phyloP scores from a whole-genome alignment of 768 basidiomycete species.

The Xerocomellus dryophilus region DNA sequence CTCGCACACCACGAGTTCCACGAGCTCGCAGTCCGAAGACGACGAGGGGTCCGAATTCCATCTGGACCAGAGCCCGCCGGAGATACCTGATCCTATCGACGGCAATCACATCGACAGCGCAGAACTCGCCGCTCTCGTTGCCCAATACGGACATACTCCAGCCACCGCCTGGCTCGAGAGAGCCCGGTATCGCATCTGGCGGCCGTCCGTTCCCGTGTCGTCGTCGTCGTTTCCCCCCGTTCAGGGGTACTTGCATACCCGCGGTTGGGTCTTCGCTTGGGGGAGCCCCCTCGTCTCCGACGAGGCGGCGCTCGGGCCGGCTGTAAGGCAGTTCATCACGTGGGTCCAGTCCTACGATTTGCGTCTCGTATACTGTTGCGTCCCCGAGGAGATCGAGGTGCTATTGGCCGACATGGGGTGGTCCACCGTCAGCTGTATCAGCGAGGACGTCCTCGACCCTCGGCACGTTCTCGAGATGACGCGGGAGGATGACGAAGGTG shows the following conservation, averaged over 20 bases:
- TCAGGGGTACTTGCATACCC: slow-evolving; percentile 56
- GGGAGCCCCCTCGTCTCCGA: slow-evolving; percentile 59
- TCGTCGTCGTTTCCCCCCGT: slow-evolving; percentile 47
- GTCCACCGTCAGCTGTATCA: slow-evolving; percentile 60
- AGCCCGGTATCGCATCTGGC: slow-evolving; percentile 51
- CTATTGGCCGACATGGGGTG: too few relatives aligned
- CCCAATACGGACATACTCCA: slow-evolving; percentile 62
- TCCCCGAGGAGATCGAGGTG: slow-evolving; percentile 50
- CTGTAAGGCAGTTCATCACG: slow-evolving; percentile 42
- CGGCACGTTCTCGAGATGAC: slow-evolving; percentile 43
- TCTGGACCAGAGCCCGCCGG: not conserved
- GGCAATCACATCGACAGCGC: slow-evolving; percentile 8
- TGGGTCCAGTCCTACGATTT: slow-evolving; percentile 44
- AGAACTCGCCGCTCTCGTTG: slow-evolving; percentile 51
- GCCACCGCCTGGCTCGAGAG: slow-evolving; percentile 71
- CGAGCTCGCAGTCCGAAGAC: slow-evolving; percentile 3
- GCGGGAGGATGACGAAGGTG: too few relatives aligned
- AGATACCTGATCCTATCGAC: slow-evolving; percentile 11
- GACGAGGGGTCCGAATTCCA: not conserved
- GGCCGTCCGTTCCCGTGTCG: slow-evolving; percentile 31
- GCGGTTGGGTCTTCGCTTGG: slow-evolving; percentile 57
- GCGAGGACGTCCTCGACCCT: slow-evolving; percentile 57
- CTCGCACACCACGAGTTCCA: not conserved
- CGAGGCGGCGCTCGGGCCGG: slow-evolving; percentile 32
- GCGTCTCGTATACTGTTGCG: slow-evolving; percentile 59